These are phyloP conservation scores for Globisporangium acanthophoron DNA, from an alignment of 352 stramenopile species.

Conservation along the genomic window DNA sequence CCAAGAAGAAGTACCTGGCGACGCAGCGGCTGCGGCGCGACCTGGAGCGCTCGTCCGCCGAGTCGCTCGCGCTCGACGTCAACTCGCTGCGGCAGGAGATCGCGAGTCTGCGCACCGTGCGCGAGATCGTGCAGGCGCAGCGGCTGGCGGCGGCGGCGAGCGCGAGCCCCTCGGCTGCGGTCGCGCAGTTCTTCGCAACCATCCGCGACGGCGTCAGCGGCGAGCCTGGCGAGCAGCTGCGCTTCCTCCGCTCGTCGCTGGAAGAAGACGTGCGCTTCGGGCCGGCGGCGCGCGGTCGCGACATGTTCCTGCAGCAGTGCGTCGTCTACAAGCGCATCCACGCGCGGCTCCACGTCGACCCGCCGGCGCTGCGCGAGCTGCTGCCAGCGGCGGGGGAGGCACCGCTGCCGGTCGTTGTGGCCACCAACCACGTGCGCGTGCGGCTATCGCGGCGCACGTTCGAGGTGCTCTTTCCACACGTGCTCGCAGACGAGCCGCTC, in stretches of 20 bases:
- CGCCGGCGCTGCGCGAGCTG: constrained; percentile 11
- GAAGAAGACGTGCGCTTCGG: constrained; percentile 13
- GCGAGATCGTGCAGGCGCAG: constrained; percentile 16
- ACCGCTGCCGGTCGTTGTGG: constrained; percentile 12
- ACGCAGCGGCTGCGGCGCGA: constrained; percentile 23
- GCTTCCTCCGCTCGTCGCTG: constrained; percentile 10
- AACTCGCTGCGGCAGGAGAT: constrained; percentile 27
- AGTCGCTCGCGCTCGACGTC: constrained; percentile 22
- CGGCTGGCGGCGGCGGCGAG: constrained; percentile 5
- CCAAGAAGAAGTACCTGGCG: constrained; percentile 32
- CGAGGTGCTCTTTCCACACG: constrained; percentile 39
- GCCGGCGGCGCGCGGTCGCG: not conserved
- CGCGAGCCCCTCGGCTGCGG: constrained; percentile 3
- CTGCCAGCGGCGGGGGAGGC: constrained; percentile 7
- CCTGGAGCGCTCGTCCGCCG: constrained; percentile 19
- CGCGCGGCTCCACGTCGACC: constrained; percentile 8
- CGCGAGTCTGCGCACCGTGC: constrained; percentile 18
- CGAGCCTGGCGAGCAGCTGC: constrained; percentile 8
- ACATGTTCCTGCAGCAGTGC: constrained; percentile 20
- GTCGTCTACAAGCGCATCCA: constrained; percentile 16
- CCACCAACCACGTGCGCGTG: constrained; percentile 13
- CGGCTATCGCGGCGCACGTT: constrained; percentile 32
- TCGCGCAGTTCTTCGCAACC: constrained; percentile 5
- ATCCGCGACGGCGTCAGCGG: constrained; percentile 6
- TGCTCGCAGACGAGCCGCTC: constrained; percentile 33